Evolutionary conservation across 805 yeast species (phyloP), one percentile per base, ranked within the genome.

Genomic region (Saccharomyces paradoxus): DNA sequence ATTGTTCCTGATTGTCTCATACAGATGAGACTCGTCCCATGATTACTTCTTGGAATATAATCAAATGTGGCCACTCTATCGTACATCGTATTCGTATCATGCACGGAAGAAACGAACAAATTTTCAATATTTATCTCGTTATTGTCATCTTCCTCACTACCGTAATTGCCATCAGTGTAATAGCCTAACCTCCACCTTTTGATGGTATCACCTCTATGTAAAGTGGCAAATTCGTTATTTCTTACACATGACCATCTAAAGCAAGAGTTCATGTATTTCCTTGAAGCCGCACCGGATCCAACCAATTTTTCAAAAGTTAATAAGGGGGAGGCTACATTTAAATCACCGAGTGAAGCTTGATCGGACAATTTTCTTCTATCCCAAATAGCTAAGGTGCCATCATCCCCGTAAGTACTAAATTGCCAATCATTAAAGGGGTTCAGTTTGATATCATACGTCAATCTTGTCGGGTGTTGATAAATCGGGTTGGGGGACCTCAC

Each of bases 1-100:
- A 90, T 83, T 52, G 88, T 85, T 3, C 97, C 97, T 0, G 96
- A 87, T 63, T 89, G 95, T 59, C 97, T 76, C 86, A 91, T 86
- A 68, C 97, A 90, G 29, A 91, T 82, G 55, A 88, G 76, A 60
- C 85, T 82, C 8, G 87, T 78, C 1, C 81, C 79, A 24, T 83
- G 77, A 2, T 81, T 72, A 54, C 80, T 82, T 50, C 63, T 62
- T 0, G 84, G 82, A n/a, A 84, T 80, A 66, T 89, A 90, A 67
- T 90, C 97, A 70, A 86, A 90, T 0, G 96, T 84, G 1, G 86
- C 82, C 0, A 90, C 95, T 60, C 91, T 78, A 59, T 90, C 96
- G 62, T 80, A 83, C 53, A 85, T 87, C 0, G 96, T 84, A 55
- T 79, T 80, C 10, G 82, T 81, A 66, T 89, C 96, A 49, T 81